These are phyloP conservation scores for Alternaria ethzedia DNA, from an alignment of 2,329 filamentous ascomycete species.

Conservation along the genomic window DNA sequence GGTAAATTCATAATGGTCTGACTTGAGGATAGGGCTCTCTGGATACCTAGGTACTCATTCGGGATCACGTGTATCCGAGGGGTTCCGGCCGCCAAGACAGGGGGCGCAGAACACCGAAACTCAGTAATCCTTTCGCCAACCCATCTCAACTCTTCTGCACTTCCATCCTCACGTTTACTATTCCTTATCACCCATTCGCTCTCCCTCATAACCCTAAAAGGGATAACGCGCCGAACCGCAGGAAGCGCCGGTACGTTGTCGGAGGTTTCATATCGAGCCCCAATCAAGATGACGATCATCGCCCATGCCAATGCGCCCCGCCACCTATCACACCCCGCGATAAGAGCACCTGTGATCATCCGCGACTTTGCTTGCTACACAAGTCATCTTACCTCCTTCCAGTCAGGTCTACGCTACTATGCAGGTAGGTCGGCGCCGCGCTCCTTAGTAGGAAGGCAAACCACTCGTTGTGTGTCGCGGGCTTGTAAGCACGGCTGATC, in stretches of 20 bases:
- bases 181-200: conserved; percentile 28
- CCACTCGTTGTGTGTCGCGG: conserved; percentile 11
- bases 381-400: conserved; percentile 22
- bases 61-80: neutral
- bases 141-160: neutral
- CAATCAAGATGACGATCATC: conserved; percentile 35
- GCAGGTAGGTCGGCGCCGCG: conserved; percentile 38
- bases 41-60: neutral
- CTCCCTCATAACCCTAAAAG: conserved; percentile 16
- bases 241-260: conserved; percentile 18
- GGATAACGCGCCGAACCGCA: conserved; percentile 25
- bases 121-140: neutral
- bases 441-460: conserved; percentile 35
- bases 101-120: neutral
- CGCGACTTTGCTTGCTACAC: conserved; percentile 19
- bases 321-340: conserved; percentile 36
- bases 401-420: conserved; percentile 19
- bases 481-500: conserved; percentile 19
- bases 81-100: neutral
- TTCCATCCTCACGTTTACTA: conserved; percentile 27
- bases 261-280: conserved; percentile 25
- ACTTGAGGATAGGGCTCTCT: neutral
- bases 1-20: neutral
- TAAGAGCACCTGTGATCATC: conserved; percentile 35
- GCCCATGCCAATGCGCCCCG: conserved; percentile 15